Percentiles rank a stretch among this genome's conserved stretches.
Evolutionary conservation across 2,329 filamentous ascomycete species (phyloP).

Genomic region (Alternaria sp.): DNA sequence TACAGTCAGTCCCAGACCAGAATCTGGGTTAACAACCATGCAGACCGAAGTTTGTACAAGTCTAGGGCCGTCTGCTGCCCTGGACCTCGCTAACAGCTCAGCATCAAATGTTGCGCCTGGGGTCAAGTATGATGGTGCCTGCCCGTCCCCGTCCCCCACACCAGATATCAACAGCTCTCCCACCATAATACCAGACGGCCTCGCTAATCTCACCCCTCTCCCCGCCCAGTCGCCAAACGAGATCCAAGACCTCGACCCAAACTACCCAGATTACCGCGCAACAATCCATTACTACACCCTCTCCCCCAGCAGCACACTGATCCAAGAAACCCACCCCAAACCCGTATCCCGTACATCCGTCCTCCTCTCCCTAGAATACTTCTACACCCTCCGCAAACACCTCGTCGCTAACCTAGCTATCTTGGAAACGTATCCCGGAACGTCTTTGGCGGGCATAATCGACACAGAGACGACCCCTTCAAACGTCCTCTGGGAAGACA

Average conservation of each 20-base stretch:
- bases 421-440: background rate
- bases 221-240: background rate
- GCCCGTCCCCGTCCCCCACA: too few species aligned
- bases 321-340: background rate
- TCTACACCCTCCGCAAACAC: background rate
- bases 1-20: background rate
- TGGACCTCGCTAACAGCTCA: background rate
- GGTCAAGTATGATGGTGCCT: background rate
- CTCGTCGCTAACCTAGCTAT: background rate
- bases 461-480: too few species aligned
- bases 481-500: too few species aligned
- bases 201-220: background rate
- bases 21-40: background rate
- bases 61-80: background rate
- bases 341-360: background rate
- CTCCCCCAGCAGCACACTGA: background rate
- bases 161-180: background rate
- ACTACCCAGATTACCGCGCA: background rate
- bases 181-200: background rate
- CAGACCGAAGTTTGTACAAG: fast-evolving
- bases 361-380: background rate
- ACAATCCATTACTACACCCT: background rate
- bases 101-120: background rate
- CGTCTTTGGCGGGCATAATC: too few species aligned
- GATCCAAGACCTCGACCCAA: background rate